Conservation (phyloP, 768 basidiomycete species). For the Trametes cingulata region DNA sequence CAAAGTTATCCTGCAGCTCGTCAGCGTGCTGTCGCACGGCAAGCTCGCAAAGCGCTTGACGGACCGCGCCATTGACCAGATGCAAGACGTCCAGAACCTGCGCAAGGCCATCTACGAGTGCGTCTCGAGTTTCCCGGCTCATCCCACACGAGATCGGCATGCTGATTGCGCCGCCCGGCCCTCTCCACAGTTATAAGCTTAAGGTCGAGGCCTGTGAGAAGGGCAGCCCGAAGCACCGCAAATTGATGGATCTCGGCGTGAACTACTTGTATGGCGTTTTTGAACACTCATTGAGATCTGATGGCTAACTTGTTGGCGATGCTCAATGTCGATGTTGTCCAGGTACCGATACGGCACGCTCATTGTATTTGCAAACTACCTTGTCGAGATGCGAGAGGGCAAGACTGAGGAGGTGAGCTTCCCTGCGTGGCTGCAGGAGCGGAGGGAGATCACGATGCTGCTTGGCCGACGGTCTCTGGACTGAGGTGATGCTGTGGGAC, state of each 20-base stretch:
- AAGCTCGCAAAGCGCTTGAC: slow-evolving; percentile 90
- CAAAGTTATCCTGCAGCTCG: slow-evolving; percentile 93
- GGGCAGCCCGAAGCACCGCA: slow-evolving; percentile 74
- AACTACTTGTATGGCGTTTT: slow-evolving; percentile 67
- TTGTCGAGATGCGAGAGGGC: slow-evolving; percentile 64
- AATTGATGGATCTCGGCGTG: slow-evolving; percentile 71
- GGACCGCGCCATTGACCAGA: slow-evolving; percentile 85
- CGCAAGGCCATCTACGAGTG: slow-evolving; percentile 95
- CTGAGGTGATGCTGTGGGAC: slow-evolving; percentile 35
- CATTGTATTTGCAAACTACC: slow-evolving; percentile 93
- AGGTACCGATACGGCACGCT: slow-evolving; percentile 89
- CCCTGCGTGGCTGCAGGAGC: slow-evolving; percentile 80
- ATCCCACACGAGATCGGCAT: neutral
- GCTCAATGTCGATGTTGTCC: neutral
- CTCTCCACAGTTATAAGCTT: slow-evolving; percentile 75
- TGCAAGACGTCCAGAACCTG: slow-evolving; percentile 97
- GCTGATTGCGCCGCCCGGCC: neutral
- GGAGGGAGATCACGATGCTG: slow-evolving; percentile 80
- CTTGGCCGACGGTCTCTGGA: slow-evolving; percentile 71
- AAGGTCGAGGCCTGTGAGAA: slow-evolving; percentile 83
- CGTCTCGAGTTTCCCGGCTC: slow-evolving; percentile 31
- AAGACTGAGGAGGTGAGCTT: slow-evolving; percentile 53
- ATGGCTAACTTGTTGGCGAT: slow-evolving; percentile 13
- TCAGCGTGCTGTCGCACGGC: slow-evolving; percentile 88
- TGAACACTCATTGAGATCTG: slow-evolving; percentile 35